Evolutionary conservation across 352 stramenopile species (phyloP).

Genomic region (Paralagenidium karlingii): DNA sequence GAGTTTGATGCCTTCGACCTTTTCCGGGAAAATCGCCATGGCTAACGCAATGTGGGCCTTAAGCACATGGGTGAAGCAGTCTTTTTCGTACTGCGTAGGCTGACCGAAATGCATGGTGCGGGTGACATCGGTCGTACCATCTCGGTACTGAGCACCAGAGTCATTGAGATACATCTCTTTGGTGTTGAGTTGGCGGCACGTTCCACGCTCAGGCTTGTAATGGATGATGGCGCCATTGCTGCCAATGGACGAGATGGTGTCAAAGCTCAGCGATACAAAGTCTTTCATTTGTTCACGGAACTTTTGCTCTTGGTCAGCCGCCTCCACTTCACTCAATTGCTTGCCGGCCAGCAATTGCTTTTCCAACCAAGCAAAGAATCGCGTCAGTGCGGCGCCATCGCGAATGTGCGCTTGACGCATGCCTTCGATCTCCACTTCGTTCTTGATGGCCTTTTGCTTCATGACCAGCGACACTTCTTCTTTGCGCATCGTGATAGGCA

Average conservation of each 20-base stretch:
- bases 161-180: slow-evolving; percentile 97
- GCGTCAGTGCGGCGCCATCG: slow-evolving; percentile 90
- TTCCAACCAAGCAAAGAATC: slow-evolving; percentile 92
- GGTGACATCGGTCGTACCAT: slow-evolving; percentile 99
- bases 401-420: slow-evolving; percentile 92
- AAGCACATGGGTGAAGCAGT: slow-evolving; percentile 95
- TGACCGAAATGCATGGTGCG: slow-evolving; percentile 96
- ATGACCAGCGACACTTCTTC: slow-evolving; percentile 69
- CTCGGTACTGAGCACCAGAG: slow-evolving; percentile 97
- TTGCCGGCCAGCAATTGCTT: slow-evolving; percentile 32
- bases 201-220: slow-evolving; percentile 77
- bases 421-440: slow-evolving; percentile 88
- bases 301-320: slow-evolving; percentile 86
- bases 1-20: slow-evolving; percentile 91
- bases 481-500: slow-evolving; percentile 55
- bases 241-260: slow-evolving; percentile 95
- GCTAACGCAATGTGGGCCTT: slow-evolving; percentile 96
- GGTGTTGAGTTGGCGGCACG: slow-evolving; percentile 80
- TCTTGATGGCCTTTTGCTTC: slow-evolving; percentile 90
- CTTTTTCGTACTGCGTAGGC: slow-evolving; percentile 85
- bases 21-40: slow-evolving; percentile 72
- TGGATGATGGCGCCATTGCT: slow-evolving; percentile 96
- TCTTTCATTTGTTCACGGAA: slow-evolving; percentile 75
- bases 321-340: slow-evolving; percentile 67
- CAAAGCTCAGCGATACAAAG: slow-evolving; percentile 93